These are phyloP conservation scores for Ustilago crameri DNA, from an alignment of 1,284 basidiomycete genomes.

Conservation along the genomic window DNA sequence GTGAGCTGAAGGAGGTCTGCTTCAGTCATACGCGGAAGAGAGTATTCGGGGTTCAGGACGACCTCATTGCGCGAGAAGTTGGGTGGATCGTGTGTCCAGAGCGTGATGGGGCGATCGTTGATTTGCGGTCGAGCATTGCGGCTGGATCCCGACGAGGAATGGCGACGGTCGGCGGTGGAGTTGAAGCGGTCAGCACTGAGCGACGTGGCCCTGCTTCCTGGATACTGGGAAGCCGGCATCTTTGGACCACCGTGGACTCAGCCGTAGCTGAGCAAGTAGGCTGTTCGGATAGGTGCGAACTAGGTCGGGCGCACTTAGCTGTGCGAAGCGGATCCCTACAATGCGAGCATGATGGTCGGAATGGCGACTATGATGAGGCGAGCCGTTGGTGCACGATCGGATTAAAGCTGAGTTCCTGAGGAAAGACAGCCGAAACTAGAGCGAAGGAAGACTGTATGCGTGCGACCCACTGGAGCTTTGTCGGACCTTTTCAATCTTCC, in stretches of 20 bases:
- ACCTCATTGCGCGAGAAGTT: slow-evolving; percentile 63
- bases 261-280: not conserved
- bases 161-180: slow-evolving; percentile 36
- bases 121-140: slow-evolving; percentile 41
- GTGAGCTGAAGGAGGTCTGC: slow-evolving; percentile 60
- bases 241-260: not conserved
- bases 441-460: not conserved
- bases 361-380: not conserved
- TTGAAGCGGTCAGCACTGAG: slow-evolving; percentile 49
- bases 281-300: not conserved
- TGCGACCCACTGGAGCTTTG: not conserved
- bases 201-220: slow-evolving; percentile 38
- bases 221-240: slow-evolving; percentile 16
- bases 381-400: not conserved
- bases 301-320: not conserved
- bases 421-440: not conserved
- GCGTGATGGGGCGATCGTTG: slow-evolving; percentile 46
- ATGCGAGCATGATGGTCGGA: not conserved
- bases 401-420: not conserved
- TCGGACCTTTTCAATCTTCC: not conserved
- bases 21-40: slow-evolving; percentile 55
- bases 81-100: slow-evolving; percentile 66
- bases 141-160: slow-evolving; percentile 41
- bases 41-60: slow-evolving; percentile 62
- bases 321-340: not conserved